Percentiles rank a stretch among this genome's conserved stretches.
Evolutionary conservation across 2,329 filamentous ascomycete species (phyloP).

Genomic region (Pestalotiopsis sp.): DNA sequence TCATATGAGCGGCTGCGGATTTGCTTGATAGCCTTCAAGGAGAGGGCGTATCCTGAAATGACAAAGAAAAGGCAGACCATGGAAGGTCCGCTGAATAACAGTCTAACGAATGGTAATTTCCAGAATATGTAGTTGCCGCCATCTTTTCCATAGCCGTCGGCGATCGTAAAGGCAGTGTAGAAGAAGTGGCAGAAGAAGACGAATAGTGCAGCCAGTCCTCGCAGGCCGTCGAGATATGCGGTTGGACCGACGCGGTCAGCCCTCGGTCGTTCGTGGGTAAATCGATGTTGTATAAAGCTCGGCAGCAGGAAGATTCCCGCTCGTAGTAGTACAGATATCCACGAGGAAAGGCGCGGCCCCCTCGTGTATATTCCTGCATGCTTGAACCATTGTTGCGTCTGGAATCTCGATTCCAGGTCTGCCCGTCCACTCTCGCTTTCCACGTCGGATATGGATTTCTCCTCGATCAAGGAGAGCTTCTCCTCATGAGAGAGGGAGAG

Average conservation of each 20-base stretch:
- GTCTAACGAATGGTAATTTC: conserved; percentile 55
- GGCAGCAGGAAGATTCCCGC: conserved; percentile 50
- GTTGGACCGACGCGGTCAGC: conserved; percentile 50
- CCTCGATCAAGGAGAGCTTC: conserved; percentile 47
- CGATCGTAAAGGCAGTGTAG: conserved; percentile 55
- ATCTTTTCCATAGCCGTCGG: conserved; percentile 51
- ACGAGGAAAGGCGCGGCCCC: conserved; percentile 35
- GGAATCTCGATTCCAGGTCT: conserved; percentile 40
- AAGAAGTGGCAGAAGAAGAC: conserved; percentile 61
- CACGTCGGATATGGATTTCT: conserved; percentile 44
- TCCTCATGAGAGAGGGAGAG: conserved; percentile 44
- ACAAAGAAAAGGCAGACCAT: conserved; percentile 66
- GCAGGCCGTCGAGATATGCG: conserved; percentile 61
- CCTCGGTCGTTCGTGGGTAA: conserved; percentile 43
- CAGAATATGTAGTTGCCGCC: conserved; percentile 48
- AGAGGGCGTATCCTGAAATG: conserved; percentile 64
- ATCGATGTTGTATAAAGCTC: conserved; percentile 52
- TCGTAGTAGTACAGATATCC: conserved; percentile 40
- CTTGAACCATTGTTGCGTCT: conserved; percentile 34
- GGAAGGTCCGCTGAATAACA: conserved; percentile 57
- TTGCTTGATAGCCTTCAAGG: conserved; percentile 54
- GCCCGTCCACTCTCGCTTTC: conserved; percentile 44
- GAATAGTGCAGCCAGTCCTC: conserved; percentile 57
- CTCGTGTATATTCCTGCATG: conserved; percentile 31
- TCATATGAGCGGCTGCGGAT: conserved; percentile 38